phyloP scores from a whole-genome alignment of 2,329 filamentous ascomycete genomes.

The Sporothrix inflata region DNA sequence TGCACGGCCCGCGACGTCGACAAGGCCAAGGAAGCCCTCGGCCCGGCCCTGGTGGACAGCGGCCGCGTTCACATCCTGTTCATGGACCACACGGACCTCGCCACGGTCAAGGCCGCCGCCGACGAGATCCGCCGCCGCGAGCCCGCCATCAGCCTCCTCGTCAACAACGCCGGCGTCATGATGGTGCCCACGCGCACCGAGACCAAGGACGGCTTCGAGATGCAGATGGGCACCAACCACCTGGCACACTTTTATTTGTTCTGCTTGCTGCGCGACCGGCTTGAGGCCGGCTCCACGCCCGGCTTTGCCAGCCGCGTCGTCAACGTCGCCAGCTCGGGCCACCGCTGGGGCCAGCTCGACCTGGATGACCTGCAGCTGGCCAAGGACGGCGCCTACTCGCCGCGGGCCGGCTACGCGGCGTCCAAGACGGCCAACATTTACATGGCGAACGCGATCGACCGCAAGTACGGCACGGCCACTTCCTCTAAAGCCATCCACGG shows the following conservation, averaged over 20 bases:
- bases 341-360: conserved; percentile 42
- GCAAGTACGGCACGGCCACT: conserved; percentile 43
- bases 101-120: conserved; percentile 42
- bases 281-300: conserved; percentile 46
- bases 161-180: conserved; percentile 54
- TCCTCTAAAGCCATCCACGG: conserved; percentile 44
- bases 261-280: conserved; percentile 49
- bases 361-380: conserved; percentile 48
- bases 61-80: conserved; percentile 42
- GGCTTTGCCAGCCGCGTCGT: conserved; percentile 51
- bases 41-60: conserved; percentile 36
- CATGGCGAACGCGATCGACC: conserved; percentile 52
- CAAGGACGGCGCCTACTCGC: conserved; percentile 41
- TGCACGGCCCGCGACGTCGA: conserved; percentile 47
- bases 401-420: conserved; percentile 45
- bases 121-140: conserved; percentile 38
- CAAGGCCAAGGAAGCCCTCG: conserved; percentile 44
- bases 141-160: conserved; percentile 38
- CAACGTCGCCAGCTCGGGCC: conserved; percentile 47
- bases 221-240: conserved; percentile 56
- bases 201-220: conserved; percentile 53
- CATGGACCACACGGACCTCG: conserved; percentile 39
- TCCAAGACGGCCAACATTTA: conserved; percentile 53
- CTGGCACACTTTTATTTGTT: conserved; percentile 58
- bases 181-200: conserved; percentile 38